Evolutionary conservation across 192 early-diverging fungal genomes (phyloP).

Genomic region (Lobosporangium transversale): DNA sequence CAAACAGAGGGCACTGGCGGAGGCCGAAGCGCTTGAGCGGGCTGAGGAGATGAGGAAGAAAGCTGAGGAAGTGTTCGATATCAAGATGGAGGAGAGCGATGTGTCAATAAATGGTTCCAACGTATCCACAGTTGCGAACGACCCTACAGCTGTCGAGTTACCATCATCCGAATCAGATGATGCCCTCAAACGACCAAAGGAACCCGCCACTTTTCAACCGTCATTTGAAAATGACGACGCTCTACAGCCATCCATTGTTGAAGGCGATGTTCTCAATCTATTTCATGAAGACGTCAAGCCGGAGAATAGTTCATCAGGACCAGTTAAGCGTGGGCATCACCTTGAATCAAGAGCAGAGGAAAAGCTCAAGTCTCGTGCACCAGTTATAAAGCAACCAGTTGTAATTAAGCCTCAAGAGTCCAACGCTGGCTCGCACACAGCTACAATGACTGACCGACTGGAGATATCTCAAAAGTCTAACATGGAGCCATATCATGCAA

Average conservation of each 20-base stretch:
- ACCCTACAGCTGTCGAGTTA: neutral
- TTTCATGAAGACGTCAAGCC: constrained; percentile 43
- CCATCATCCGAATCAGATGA: neutral
- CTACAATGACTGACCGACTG: neutral
- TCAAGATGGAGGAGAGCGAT: constrained; percentile 50
- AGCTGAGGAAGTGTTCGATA: constrained; percentile 51
- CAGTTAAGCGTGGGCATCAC: neutral
- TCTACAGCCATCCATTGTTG: constrained; percentile 14
- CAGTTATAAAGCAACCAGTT: constrained; percentile 10
- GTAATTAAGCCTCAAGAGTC: neutral
- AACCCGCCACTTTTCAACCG: neutral
- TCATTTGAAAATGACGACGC: too few species aligned
- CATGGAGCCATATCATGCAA: constrained; percentile 29
- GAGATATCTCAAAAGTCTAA: constrained; percentile 23
- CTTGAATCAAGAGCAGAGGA: neutral
- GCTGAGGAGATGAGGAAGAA: constrained; percentile 50
- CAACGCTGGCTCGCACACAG: neutral
- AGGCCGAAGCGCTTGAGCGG: constrained; percentile 40
- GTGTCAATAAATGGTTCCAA: neutral
- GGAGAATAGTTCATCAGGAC: neutral
- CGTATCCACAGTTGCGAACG: neutral
- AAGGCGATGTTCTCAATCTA: constrained; percentile 41
- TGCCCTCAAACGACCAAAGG: neutral
- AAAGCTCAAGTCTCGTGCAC: neutral
- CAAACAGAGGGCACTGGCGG: constrained; percentile 44